Evolutionary conservation across 495 filamentous ascomycete genomes (phyloP), one percentile per base, ranked within the genome.

Genomic region (Tuber borchii): DNA sequence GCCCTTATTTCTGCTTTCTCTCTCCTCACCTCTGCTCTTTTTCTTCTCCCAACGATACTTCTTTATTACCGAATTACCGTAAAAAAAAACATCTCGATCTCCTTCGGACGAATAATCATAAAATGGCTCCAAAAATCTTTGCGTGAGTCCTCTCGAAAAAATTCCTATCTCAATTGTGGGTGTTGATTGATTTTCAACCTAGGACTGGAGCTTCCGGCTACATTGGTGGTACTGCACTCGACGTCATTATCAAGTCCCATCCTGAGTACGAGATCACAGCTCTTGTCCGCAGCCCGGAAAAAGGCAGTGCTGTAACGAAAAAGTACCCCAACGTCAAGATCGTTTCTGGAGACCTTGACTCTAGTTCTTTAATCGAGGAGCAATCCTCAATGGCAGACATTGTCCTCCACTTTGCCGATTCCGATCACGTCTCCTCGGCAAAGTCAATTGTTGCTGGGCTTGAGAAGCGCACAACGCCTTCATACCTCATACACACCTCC

Each of bases 401-500:
- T 74, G 87, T 90, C 19, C 85, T 88, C 76, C 85, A 89, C 78
- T 87, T 85, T 73, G 88, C 87, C 51, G 85, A 89, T 78, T 86
- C 86, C 70, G 88, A 89, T 74, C 86, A 88, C 77, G 86, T 86
- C 61, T 83, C 83, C 40, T 84, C 87, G 20, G 86, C 87, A 1
- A 81, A 86, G 69, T 86, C 87, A 8, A 86, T 90, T 75, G 82
- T 85, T 10, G 86, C 85, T 71, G 87, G 87, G 44, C 81, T 86
- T 71, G 83, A 83, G 70, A 74, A 76, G 51, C 72, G 73, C 56
- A 72, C 69, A 22, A 74, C 71, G 2, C 76, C 76, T 19, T 76
- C 45, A 14, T 82, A 75, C 71, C 70, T 87, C 7, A 91, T 92
- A 71, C 91, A 92, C 78, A 90, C 88, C 7, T 89, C 88, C 0